A percentile compares a stretch with the other conserved stretches of the same genome.
phyloP scores from a whole-genome alignment of 2,329 filamentous ascomycete species.

The Colletotrichum chrysophilum region DNA sequence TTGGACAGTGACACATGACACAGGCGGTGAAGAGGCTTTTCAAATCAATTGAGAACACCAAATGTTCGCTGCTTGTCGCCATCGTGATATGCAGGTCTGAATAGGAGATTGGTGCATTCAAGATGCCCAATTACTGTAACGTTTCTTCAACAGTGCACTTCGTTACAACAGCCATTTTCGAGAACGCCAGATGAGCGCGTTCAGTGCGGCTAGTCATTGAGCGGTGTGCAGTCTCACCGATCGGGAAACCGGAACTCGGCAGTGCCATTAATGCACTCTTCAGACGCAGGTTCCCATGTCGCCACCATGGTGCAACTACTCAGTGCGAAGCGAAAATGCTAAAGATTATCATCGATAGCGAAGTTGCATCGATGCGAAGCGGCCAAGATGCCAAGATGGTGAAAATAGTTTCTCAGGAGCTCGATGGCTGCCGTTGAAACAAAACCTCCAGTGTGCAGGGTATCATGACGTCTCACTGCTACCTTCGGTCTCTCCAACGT shows the following conservation, averaged over 20 bases:
- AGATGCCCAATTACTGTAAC: background rate
- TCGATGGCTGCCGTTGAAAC: background rate
- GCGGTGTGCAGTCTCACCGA: background rate
- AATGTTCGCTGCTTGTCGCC: background rate
- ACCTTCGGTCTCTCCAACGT: too few relatives aligned
- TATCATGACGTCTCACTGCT: background rate
- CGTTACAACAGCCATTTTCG: background rate
- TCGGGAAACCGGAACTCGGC: background rate
- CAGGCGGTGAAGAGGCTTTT: slow-evolving; percentile 5
- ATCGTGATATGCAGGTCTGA: background rate
- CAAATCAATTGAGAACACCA: background rate
- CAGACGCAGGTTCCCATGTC: background rate
- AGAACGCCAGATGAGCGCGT: background rate
- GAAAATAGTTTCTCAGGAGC: background rate
- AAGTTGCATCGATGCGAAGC: background rate
- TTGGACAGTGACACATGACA: background rate
- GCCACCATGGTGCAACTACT: background rate
- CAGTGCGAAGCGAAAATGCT: background rate
- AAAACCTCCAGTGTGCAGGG: background rate
- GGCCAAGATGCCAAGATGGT: background rate
- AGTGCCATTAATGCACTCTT: background rate
- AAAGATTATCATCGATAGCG: background rate
- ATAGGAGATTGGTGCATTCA: background rate
- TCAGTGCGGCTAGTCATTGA: background rate
- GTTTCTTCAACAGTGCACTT: background rate